Percentiles rank a stretch among this genome's conserved stretches.
Conservation (phyloP, 306 rosid species). For the Trifolium pratense region DNA sequence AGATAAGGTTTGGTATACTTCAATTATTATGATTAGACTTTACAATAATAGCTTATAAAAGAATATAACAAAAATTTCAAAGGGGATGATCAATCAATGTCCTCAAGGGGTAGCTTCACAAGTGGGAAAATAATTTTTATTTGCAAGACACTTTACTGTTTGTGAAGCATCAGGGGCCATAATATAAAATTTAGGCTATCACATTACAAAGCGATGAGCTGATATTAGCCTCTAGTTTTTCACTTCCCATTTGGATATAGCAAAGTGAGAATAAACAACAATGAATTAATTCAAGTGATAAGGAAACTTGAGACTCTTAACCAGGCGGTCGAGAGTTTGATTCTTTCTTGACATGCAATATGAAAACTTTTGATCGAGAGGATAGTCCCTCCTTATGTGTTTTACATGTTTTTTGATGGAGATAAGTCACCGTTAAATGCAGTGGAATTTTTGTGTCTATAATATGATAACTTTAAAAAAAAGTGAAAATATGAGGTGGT, state of each 20-base stretch:
- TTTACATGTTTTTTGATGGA: too few relatives aligned
- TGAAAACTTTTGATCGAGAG: too few relatives aligned
- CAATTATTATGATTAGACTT: neutral
- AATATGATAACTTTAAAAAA: too few relatives aligned
- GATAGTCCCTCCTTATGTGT: too few relatives aligned
- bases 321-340: too few relatives aligned
- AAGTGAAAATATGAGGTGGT: neutral
- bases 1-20: neutral
- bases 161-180: neutral
- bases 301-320: too few relatives aligned
- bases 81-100: neutral
- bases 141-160: neutral
- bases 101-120: neutral
- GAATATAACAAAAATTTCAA: neutral
- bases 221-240: neutral
- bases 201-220: neutral
- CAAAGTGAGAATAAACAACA: neutral
- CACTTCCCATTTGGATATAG: neutral
- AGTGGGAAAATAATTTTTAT: neutral
- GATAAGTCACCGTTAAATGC: too few relatives aligned
- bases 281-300: too few relatives aligned
- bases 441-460: too few relatives aligned
- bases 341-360: too few relatives aligned
- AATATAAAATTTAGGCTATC: neutral
- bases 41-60: neutral